phyloP scores from a whole-genome alignment of 2,329 filamentous ascomycete species.

The Alternaria ventricosa region DNA sequence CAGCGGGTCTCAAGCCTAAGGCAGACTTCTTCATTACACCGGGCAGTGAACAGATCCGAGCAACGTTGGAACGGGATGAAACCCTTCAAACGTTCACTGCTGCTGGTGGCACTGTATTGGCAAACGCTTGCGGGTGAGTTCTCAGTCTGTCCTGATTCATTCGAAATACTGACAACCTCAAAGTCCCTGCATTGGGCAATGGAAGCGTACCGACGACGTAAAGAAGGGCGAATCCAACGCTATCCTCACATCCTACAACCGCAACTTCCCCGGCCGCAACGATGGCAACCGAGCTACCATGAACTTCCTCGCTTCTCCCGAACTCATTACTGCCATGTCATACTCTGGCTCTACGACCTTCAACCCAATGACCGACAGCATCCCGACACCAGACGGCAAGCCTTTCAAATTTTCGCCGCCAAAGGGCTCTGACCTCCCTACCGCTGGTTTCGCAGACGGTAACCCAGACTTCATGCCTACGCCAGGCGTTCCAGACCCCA shows the following conservation, averaged over 20 bases:
- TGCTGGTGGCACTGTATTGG: conserved; percentile 86
- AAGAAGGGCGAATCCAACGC: conserved; percentile 87
- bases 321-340: conserved; percentile 94
- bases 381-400: conserved; percentile 79
- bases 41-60: conserved; percentile 94
- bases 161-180: conserved; percentile 13
- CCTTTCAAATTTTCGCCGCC: conserved; percentile 86
- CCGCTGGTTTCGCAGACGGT: conserved; percentile 81
- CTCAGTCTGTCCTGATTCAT: background rate
- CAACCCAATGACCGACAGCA: conserved; percentile 89
- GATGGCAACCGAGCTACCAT: conserved; percentile 96
- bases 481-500: conserved; percentile 73
- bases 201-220: conserved; percentile 88
- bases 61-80: conserved; percentile 87
- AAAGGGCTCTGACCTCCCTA: conserved; percentile 64
- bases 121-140: conserved; percentile 78
- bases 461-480: conserved; percentile 76
- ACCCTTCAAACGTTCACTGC: conserved; percentile 85
- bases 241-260: conserved; percentile 97
- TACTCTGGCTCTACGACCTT: conserved; percentile 93
- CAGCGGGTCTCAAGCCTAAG: conserved; percentile 87
- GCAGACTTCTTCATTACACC: conserved; percentile 96
- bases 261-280: conserved; percentile 96
- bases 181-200: conserved; percentile 84
- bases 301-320: conserved; percentile 98